Base-by-base conservation (phyloP, 192 early-diverging fungal genomes). In the Coemansia sp. region DNA sequence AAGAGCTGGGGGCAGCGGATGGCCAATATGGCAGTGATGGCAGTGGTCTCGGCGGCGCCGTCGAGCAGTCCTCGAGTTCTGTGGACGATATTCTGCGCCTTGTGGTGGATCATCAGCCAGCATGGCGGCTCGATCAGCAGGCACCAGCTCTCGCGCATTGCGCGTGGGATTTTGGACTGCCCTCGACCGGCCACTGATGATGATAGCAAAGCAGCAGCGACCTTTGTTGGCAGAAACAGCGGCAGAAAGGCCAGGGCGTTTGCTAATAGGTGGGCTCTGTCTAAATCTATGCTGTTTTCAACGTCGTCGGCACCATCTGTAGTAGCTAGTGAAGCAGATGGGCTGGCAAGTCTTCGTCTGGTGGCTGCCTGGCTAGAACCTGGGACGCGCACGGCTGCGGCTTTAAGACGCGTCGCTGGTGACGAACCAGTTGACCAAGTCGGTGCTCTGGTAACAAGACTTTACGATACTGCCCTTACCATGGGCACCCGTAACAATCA, bases 1-100 rank as follows among this genome's bases (percentile, higher is more conserved):
- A 63, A 28, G 71, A 74, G 52, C 71, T 74, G 64, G 71, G 63
- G 52, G 64, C 71, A 74, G 59, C 71, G 34, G 53, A 62, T 74
- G 60, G 64, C 52, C 52, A 58, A 36, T 44, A 52, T 61, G 55
- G 71, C 55, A 24, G 71, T 64, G 50, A 44, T 49, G 30, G 60
- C 57, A 17, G 54, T 74, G 55, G 44, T 64, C 34, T 53, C 55
- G 53, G 71, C 64, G 14, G 62, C 71, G 56, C 30, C 71, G 52
- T 37, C 42, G 64, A 74, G 55, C 71, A 74, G 71, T 23, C 64
- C 60, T 24, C 64, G 58, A 43, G 40, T 48, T 17, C 46, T 67
- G 40, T 74, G 71, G 71, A 64, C 53, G 71, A 74, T 64, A 9
- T 74, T 74, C 26, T 74, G 64, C 71, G 56, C 37, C 52, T 74